Conservation (phyloP, 495 filamentous ascomycete species). For the Filosporella fistucella region DNA sequence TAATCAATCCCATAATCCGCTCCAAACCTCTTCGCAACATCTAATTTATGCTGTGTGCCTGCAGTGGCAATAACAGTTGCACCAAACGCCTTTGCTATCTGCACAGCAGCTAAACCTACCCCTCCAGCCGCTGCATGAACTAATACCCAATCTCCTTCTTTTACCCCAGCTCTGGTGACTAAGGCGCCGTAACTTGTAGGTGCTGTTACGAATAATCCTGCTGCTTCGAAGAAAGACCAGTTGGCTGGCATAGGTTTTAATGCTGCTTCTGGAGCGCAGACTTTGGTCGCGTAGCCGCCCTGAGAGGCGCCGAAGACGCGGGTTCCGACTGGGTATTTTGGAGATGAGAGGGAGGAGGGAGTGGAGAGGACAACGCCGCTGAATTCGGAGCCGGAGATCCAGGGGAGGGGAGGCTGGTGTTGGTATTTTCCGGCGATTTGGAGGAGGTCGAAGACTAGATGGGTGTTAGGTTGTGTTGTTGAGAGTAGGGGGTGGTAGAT, state of each 20-base stretch:
- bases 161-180: constrained; percentile 70
- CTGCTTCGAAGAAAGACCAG: constrained; percentile 80
- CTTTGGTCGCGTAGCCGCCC: constrained; percentile 78
- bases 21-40: constrained; percentile 72
- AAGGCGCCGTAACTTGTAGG: constrained; percentile 87
- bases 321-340: constrained; percentile 69
- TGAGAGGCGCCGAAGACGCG: constrained; percentile 83
- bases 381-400: constrained; percentile 86
- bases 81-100: constrained; percentile 87
- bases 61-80: constrained; percentile 89
- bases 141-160: constrained; percentile 79
- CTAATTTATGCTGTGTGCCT: constrained; percentile 69
- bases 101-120: constrained; percentile 87
- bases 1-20: constrained; percentile 85
- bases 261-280: constrained; percentile 58
- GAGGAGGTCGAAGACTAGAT: no score
- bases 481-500: no score
- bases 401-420: constrained; percentile 66
- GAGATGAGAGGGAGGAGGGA: constrained; percentile 40
- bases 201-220: constrained; percentile 85
- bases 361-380: constrained; percentile 67
- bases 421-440: constrained; percentile 44
- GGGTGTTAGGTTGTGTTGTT: no score
- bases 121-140: constrained; percentile 92
- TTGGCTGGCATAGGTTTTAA: constrained; percentile 71